Evolutionary conservation across 805 yeast genomes (phyloP).

Genomic region (Hanseniaspora thailandica): DNA sequence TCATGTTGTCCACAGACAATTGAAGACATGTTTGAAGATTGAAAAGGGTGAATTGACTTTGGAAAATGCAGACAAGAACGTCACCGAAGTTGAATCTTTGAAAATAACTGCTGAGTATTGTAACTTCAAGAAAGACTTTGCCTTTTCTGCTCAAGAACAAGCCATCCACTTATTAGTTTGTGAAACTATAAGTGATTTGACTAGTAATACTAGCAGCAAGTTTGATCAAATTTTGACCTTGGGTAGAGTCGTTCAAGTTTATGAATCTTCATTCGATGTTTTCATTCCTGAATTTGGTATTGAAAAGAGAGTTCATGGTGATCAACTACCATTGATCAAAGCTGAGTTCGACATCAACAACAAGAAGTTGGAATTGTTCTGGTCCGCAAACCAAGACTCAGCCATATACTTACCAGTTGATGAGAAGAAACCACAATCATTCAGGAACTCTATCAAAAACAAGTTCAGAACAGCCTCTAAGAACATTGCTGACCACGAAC

Average conservation of each 20-base stretch:
- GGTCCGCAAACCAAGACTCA: constrained; percentile 89
- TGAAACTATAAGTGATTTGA: constrained; percentile 68
- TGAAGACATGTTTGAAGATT: constrained; percentile 46
- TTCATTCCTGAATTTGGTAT: constrained; percentile 86
- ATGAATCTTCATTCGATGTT: constrained; percentile 92
- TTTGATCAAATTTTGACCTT: constrained; percentile 74
- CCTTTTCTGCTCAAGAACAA: constrained; percentile 86
- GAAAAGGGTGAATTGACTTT: constrained; percentile 26
- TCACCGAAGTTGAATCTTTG: constrained; percentile 52
- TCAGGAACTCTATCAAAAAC: constrained; percentile 66
- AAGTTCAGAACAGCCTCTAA: constrained; percentile 60
- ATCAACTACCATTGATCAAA: constrained; percentile 80
- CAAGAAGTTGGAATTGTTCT: constrained; percentile 64
- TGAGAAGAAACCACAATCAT: constrained; percentile 65
- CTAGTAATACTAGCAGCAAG: constrained; percentile 39
- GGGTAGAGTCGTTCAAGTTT: constrained; percentile 84
- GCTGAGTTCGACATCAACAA: constrained; percentile 75
- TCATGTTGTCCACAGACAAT: constrained; percentile 81
- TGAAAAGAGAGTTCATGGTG: constrained; percentile 94
- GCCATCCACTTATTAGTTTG: constrained; percentile 77
- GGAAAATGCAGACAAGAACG: constrained; percentile 44
- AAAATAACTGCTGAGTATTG: constrained; percentile 83
- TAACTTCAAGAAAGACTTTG: constrained; percentile 90
- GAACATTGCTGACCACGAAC: constrained; percentile 50
- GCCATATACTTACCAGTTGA: constrained; percentile 88